Conservation (phyloP, 2,329 filamentous ascomycete species). For the Harringtonia aguacate region DNA sequence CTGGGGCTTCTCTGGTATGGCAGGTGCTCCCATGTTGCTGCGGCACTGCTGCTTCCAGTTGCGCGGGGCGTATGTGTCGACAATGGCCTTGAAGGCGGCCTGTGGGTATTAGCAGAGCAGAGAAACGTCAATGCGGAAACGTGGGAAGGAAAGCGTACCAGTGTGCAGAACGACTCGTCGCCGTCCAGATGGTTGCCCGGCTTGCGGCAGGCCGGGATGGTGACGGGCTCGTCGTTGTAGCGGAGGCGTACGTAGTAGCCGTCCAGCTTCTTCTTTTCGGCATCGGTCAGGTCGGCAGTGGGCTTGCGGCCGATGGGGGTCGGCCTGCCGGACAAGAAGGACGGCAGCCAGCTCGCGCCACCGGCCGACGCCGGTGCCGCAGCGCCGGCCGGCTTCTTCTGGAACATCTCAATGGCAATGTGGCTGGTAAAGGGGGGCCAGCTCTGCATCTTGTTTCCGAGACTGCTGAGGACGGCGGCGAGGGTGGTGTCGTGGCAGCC, state of each 20-base stretch:
- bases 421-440: conserved; percentile 96
- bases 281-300: conserved; percentile 40
- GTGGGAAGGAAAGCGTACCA: conserved; percentile 40
- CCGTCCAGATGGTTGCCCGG: conserved; percentile 75
- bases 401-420: conserved; percentile 84
- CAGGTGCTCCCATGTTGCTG: conserved; percentile 29
- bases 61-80: conserved; percentile 77
- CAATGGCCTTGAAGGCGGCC: conserved; percentile 85
- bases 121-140: neutral
- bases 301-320: conserved; percentile 49
- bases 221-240: conserved; percentile 80
- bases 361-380: conserved; percentile 12
- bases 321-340: conserved; percentile 18
- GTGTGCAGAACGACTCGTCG: conserved; percentile 81
- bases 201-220: conserved; percentile 68
- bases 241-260: conserved; percentile 81
- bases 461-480: conserved; percentile 62
- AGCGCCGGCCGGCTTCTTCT: conserved; percentile 33
- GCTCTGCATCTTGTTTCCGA: conserved; percentile 61
- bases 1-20: conserved; percentile 37
- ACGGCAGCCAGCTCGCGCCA: conserved; percentile 21
- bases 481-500: conserved; percentile 94
- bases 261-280: conserved; percentile 50
- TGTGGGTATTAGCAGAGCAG: conserved; percentile 19
- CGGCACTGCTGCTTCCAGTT: conserved; percentile 58